Evolutionary conservation across 208 protist genomes (phyloP).

Genomic region (Leishmania aethiopica): DNA sequence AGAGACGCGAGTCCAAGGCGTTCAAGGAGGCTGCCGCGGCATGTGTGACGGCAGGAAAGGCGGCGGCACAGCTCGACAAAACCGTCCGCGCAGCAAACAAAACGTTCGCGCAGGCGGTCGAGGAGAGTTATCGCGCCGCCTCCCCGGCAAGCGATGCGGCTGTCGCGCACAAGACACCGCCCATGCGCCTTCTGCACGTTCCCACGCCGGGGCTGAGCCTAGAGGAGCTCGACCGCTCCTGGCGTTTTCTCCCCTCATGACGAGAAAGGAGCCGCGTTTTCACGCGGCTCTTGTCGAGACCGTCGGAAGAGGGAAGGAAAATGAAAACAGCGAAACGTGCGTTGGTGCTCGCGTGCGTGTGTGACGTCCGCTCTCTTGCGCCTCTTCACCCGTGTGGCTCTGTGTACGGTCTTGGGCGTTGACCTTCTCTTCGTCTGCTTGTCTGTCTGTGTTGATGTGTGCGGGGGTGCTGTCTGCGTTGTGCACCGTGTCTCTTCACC

Average conservation of each 20-base stretch:
- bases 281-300: neutral
- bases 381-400: neutral
- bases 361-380: neutral
- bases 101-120: neutral
- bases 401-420: neutral
- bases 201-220: conserved; percentile 26
- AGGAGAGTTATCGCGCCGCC: neutral
- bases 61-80: neutral
- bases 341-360: neutral
- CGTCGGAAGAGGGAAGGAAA: neutral
- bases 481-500: neutral
- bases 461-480: no score
- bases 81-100: conserved; percentile 5
- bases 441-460: neutral
- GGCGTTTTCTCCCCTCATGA: conserved; percentile 9
- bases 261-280: neutral
- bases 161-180: neutral
- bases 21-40: neutral
- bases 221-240: conserved; percentile 15
- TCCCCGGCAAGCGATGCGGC: neutral
- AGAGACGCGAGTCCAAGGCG: neutral
- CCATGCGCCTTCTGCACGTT: conserved; percentile 14
- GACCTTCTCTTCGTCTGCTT: neutral
- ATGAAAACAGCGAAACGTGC: neutral
- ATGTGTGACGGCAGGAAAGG: neutral